phyloP scores from a whole-genome alignment of 331 rosid species.

The Prunus yedoensis region DNA sequence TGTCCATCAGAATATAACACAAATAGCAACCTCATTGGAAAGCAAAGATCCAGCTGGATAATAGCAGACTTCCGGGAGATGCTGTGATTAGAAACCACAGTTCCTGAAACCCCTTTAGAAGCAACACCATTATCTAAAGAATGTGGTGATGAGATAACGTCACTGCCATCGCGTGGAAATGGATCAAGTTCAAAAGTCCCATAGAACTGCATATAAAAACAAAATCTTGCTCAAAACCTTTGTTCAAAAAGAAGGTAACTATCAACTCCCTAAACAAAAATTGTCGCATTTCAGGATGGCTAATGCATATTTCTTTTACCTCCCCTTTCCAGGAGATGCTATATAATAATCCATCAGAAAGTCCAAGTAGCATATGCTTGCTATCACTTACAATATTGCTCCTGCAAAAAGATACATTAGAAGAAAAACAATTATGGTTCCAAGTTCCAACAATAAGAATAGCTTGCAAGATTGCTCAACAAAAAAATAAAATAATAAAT shows the following conservation, averaged over 20 bases:
- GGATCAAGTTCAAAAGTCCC: slow-evolving; percentile 76
- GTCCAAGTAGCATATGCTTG: slow-evolving; percentile 85
- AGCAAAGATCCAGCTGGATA: slow-evolving; percentile 76
- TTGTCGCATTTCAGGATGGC: not conserved
- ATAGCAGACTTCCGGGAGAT: slow-evolving; percentile 54
- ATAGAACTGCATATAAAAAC: slow-evolving; percentile 67
- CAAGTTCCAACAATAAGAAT: slow-evolving; percentile 27
- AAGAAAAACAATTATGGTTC: slow-evolving; percentile 33
- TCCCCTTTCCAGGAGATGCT: slow-evolving; percentile 96
- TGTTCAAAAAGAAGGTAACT: not conserved
- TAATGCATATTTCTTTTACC: slow-evolving; percentile 51
- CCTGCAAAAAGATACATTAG: slow-evolving; percentile 46
- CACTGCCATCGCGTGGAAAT: slow-evolving; percentile 41
- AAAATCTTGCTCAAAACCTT: slow-evolving; percentile 17
- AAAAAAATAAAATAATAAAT: no score
- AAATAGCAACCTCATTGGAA: slow-evolving; percentile 72
- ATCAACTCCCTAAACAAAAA: slow-evolving; percentile 17
- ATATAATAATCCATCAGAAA: slow-evolving; percentile 85
- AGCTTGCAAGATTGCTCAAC: slow-evolving; percentile 27
- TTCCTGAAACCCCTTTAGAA: slow-evolving; percentile 45
- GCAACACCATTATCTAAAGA: slow-evolving; percentile 67
- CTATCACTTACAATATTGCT: slow-evolving; percentile 85
- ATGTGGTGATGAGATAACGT: slow-evolving; percentile 41
- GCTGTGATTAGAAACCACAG: slow-evolving; percentile 36
- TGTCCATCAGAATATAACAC: slow-evolving; percentile 86